Conservation (phyloP, 2,329 filamentous ascomycete species). For the Aspergillus sp. region DNA sequence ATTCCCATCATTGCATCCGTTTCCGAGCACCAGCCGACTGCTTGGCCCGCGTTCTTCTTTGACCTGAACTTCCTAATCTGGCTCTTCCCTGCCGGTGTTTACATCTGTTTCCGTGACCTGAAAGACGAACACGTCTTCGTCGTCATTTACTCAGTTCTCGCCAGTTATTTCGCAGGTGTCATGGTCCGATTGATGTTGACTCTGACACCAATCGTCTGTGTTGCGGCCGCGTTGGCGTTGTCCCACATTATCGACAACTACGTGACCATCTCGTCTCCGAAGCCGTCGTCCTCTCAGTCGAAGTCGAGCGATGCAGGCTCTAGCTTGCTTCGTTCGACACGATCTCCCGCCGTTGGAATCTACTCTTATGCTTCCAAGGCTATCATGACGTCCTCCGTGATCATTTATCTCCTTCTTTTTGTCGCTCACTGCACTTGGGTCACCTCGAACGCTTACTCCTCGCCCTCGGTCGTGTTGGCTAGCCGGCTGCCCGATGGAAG, state of each 20-base stretch:
- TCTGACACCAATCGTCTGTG: conserved; percentile 89
- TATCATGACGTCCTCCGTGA: conserved; percentile 63
- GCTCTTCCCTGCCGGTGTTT: conserved; percentile 97
- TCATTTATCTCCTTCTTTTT: conserved; percentile 80
- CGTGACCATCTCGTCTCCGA: conserved; percentile 55
- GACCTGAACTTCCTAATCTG: conserved; percentile 97
- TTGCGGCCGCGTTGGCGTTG: conserved; percentile 79
- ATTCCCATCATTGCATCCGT: conserved; percentile 99
- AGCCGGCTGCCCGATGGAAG: conserved; percentile 87
- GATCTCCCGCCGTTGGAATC: conserved; percentile 70
- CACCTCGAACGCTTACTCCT: conserved; percentile 97
- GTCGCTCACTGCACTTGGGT: conserved; percentile 99
- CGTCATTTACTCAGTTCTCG: conserved; percentile 91
- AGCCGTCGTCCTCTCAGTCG: conserved; percentile 36
- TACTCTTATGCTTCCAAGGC: conserved; percentile 73
- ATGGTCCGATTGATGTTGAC: conserved; percentile 99
- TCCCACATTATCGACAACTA: conserved; percentile 87
- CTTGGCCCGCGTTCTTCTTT: conserved; percentile 99
- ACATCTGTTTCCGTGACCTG: conserved; percentile 91
- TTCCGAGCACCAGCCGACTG: conserved; percentile 96
- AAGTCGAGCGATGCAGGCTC: conserved; percentile 33
- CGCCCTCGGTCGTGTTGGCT: conserved; percentile 90
- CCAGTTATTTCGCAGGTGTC: conserved; percentile 96
- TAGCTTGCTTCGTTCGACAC: conserved; percentile 56
- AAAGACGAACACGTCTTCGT: conserved; percentile 96